These are phyloP conservation scores for Mycena capillaripes DNA, from an alignment of 768 basidiomycete genomes.

Conservation along the genomic window DNA sequence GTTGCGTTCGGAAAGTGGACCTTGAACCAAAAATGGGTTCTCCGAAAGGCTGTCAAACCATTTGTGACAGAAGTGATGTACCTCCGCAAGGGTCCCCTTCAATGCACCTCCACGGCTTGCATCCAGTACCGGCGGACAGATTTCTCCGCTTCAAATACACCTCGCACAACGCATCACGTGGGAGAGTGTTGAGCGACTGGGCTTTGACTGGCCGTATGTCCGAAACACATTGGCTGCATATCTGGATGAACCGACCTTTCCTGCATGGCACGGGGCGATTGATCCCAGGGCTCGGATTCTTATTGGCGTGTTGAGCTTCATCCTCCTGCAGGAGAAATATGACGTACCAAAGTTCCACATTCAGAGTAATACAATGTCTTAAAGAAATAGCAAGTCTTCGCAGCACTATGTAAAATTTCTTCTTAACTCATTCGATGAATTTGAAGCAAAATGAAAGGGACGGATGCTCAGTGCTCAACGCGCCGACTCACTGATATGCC, in stretches of 20 bases:
- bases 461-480: no score
- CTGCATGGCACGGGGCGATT: constrained; percentile 6
- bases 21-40: not conserved
- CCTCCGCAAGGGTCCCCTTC: constrained; percentile 21
- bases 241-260: constrained; percentile 3
- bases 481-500: no score
- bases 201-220: constrained; percentile 25
- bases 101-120: constrained; percentile 21
- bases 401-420: no score
- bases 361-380: no score
- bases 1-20: not conserved
- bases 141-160: constrained; percentile 19
- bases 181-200: constrained; percentile 21
- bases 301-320: constrained; percentile 20
- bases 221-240: constrained; percentile 6
- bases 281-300: constrained; percentile 11
- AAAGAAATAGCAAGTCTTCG: no score
- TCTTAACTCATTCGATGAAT: no score
- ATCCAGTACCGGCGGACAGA: not conserved
- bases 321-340: constrained; percentile 28
- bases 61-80: constrained; percentile 32
- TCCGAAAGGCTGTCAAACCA: constrained; percentile 26
- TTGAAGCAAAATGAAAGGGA: no score
- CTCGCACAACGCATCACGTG: constrained; percentile 22
- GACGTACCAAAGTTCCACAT: constrained; percentile 23